Conservation (phyloP, 345 rosid genomes). For the Brassica incana region DNA sequence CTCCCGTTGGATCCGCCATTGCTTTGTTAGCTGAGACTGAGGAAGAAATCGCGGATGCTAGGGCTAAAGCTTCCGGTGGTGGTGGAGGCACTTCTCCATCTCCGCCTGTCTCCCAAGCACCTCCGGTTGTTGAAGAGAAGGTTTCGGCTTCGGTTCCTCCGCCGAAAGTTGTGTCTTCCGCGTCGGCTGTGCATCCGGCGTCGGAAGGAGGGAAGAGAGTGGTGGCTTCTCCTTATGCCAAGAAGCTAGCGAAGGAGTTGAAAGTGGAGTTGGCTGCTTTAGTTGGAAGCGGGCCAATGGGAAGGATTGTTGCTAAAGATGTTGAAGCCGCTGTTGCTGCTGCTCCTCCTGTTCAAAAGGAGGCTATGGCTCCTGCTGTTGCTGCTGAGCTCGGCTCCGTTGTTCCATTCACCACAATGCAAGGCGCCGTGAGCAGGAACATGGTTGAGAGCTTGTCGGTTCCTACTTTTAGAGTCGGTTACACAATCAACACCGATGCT, state of each 20-base stretch:
- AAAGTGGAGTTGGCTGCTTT: conserved; percentile 68
- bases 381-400: conserved; percentile 54
- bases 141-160: conserved; percentile 3
- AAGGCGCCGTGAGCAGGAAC: conserved; percentile 76
- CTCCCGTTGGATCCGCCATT: conserved; percentile 91
- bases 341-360: conserved; percentile 10
- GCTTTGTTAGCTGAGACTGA: conserved; percentile 81
- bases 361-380: conserved; percentile 32
- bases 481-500: conserved; percentile 71
- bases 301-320: conserved; percentile 96
- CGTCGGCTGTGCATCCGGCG: conserved; percentile 31
- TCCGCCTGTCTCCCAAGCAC: conserved; percentile 12
- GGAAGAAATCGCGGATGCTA: conserved; percentile 72
- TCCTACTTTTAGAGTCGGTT: conserved; percentile 93
- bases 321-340: conserved; percentile 59
- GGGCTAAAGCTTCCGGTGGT: conserved; percentile 49
- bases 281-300: conserved; percentile 82
- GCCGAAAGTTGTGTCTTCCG: conserved; percentile 22
- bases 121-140: conserved; percentile 23
- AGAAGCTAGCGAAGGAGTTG: conserved; percentile 84
- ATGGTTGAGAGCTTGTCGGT: conserved; percentile 85
- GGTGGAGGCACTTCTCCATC: conserved; percentile 19
- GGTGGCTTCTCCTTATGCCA: conserved; percentile 88
- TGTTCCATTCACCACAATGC: conserved; percentile 91
- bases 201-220: conserved; percentile 75